Base-by-base conservation (phyloP, 805 yeast genomes). In the Novakomyces olei region DNA sequence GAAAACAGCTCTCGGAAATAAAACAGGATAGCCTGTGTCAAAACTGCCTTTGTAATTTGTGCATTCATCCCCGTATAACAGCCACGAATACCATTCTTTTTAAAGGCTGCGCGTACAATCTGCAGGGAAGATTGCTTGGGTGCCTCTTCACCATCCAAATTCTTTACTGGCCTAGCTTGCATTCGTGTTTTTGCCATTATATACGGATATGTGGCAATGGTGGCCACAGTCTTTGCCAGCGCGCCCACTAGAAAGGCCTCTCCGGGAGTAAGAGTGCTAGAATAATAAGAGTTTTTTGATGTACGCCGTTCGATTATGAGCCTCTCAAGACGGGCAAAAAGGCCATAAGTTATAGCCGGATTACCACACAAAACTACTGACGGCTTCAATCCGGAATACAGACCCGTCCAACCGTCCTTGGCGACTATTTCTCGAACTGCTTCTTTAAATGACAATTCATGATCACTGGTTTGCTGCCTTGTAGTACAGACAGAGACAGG, bases 281-380 rank as follows among this genome's bases (percentile, higher is more conserved):
- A 30, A 39, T 41, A 20, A 26, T 39, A 39, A 4, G 42, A 39
- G 15, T 39, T 36, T 14, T 31, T 34, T n/a, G n/a, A n/a, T n/a
- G n/a, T n/a, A n/a, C 4, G 42, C 37, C 15, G 42, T 31, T 23
- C 18, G 34, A 16, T 12, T 35, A 58, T 46, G 65, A 70, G n/a
- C n/a, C n/a, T n/a, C n/a, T n/a, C n/a, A 41, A 78, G 58, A 41
- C 78, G 63, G 48, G 75, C 81, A 49, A 67, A 74, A 3, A 80
- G 61, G 5, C 91, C 85, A 47, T 78, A 79, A 2, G 92, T 79
- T 47, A 79, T 79, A 26, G 88, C 71, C 2, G 92, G 92, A 53
- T 79, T 79, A 32, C 73, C 57, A 14, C 85, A 78, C 32, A 79
- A 61, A 7, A 78, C 74, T 44, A 78, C 51, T 5, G 79, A 69